Conservation (phyloP, 2,329 filamentous ascomycete genomes). For the Penicillium occitanis region DNA sequence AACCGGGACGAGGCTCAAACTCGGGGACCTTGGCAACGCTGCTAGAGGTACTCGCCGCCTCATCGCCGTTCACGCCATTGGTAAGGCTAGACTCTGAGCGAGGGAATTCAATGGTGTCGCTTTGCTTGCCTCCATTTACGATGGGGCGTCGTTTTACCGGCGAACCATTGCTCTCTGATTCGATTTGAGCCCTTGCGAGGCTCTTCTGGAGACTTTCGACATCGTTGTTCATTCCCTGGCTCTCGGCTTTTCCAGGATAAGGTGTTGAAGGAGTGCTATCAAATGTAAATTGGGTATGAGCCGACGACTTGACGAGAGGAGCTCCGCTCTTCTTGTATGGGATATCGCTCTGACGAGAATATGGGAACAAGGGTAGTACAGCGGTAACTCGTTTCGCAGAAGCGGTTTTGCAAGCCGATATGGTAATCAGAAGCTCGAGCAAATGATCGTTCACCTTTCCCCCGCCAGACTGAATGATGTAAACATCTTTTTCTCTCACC, state of each 20-base stretch:
- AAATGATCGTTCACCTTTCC: constrained; percentile 94
- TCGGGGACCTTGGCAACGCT: constrained; percentile 55
- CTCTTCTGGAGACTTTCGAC: constrained; percentile 70
- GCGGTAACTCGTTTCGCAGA: constrained; percentile 91
- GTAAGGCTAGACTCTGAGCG: constrained; percentile 33
- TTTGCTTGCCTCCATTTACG: constrained; percentile 41
- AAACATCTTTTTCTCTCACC: constrained; percentile 96
- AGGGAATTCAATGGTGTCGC: constrained; percentile 40
- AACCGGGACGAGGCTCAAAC: constrained; percentile 83
- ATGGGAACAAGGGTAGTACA: constrained; percentile 92
- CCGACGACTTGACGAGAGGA: constrained; percentile 71
- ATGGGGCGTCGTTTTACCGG: constrained; percentile 43
- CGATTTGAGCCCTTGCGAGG: constrained; percentile 66
- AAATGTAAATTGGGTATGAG: constrained; percentile 65
- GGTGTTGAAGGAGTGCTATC: constrained; percentile 90
- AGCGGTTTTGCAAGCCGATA: constrained; percentile 94
- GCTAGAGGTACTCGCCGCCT: constrained; percentile 59
- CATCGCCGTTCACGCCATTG: constrained; percentile 44
- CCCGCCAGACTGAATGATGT: constrained; percentile 92
- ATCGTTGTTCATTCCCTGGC: constrained; percentile 64
- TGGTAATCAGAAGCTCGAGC: constrained; percentile 95
- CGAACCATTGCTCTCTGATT: constrained; percentile 50
- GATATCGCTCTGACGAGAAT: constrained; percentile 92
- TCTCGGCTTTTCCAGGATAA: constrained; percentile 67
- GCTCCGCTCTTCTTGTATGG: constrained; percentile 96